Evolutionary conservation across 768 basidiomycete species (phyloP).

Genomic region (Pulveroboletus sp.): DNA sequence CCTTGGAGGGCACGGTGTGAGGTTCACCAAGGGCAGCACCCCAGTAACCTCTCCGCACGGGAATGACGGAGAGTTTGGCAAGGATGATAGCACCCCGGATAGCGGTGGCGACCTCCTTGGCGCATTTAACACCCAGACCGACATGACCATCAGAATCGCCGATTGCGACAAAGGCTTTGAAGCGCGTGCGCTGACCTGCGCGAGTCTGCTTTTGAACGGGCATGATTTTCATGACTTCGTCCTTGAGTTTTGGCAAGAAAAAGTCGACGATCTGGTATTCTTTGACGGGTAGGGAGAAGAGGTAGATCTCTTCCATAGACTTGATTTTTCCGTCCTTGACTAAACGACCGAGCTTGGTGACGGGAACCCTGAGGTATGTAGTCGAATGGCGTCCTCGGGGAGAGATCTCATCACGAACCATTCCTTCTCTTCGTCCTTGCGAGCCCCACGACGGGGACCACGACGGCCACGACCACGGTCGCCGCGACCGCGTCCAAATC

Average conservation of each 20-base stretch:
- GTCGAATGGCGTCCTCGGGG: constrained; percentile 4
- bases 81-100: constrained; percentile 99
- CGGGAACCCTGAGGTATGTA: constrained; percentile 68
- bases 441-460: constrained; percentile 89
- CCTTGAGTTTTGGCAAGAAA: constrained; percentile 99
- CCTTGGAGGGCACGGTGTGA: constrained; percentile 98
- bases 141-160: constrained; percentile 99
- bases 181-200: constrained; percentile 98
- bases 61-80: constrained; percentile 96
- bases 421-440: constrained; percentile 99
- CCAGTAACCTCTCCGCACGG: constrained; percentile 99
- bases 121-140: constrained; percentile 98
- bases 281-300: constrained; percentile 99
- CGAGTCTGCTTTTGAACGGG: constrained; percentile 99
- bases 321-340: constrained; percentile 99
- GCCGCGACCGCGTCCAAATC: constrained; percentile 82
- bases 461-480: constrained; percentile 61
- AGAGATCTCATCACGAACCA: constrained; percentile 57
- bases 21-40: constrained; percentile 98
- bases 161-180: constrained; percentile 99
- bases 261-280: constrained; percentile 99
- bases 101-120: constrained; percentile 99
- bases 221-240: constrained; percentile 99
- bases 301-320: constrained; percentile 99
- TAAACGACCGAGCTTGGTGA: constrained; percentile 98